phyloP scores from a whole-genome alignment of 2,329 filamentous ascomycete genomes.

The Pyricularia grisea region DNA sequence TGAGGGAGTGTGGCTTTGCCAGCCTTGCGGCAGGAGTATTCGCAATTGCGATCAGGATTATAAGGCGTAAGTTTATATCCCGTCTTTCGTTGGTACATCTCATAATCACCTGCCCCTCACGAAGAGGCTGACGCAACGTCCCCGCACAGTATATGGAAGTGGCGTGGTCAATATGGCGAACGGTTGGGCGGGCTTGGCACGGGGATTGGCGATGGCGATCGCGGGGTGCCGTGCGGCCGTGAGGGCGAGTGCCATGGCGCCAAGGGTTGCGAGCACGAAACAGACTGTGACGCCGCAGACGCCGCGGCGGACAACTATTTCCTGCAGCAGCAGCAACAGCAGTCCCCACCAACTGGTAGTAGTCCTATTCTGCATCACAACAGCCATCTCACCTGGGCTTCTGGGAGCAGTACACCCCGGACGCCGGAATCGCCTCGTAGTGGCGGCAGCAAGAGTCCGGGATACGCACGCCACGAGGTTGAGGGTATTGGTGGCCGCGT shows the following conservation, averaged over 20 bases:
- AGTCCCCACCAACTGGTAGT: conserved; percentile 5
- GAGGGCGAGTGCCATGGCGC: conserved; percentile 67
- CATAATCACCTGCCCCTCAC: background rate
- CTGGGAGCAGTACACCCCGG: conserved; percentile 2
- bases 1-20: conserved; percentile 72
- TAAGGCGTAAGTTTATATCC: conserved; percentile 31
- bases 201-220: conserved; percentile 79
- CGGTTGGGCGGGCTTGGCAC: conserved; percentile 73
- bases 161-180: conserved; percentile 77
- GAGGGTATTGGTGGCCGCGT: conserved; percentile 83
- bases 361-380: conserved; percentile 1
- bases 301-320: conserved; percentile 30
- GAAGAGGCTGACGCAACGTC: background rate
- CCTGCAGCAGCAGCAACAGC: conserved; percentile 14
- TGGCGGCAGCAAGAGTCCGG: conserved; percentile 36
- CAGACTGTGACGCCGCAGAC: conserved; percentile 76
- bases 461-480: conserved; percentile 80
- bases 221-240: conserved; percentile 83
- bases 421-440: conserved; percentile 2
- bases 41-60: conserved; percentile 50
- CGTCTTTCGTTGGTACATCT: conserved; percentile 3
- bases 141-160: conserved; percentile 63
- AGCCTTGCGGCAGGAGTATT: conserved; percentile 69
- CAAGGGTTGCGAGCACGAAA: conserved; percentile 70
- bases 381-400: conserved; percentile 6